Evolutionary conservation across 345 rosid genomes (phyloP), one percentile per base, ranked within the genome.

Genomic region (Dovyalis caffra): DNA sequence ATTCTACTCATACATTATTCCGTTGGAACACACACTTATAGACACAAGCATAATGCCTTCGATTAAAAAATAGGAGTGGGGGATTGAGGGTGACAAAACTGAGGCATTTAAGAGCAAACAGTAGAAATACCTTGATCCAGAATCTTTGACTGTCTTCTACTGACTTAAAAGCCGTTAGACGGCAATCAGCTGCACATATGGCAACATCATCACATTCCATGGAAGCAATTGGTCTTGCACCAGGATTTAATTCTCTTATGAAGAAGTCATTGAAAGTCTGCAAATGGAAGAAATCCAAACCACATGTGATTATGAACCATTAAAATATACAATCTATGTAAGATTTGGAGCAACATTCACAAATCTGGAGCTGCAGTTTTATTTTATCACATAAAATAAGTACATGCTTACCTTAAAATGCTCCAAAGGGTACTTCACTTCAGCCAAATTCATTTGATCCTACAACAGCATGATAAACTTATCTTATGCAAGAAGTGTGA

Each of bases 221-320:
- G 31, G 32, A 76, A 53, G 96, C 90, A 75, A 91, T 85, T 69
- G 94, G 87, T 85, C 97, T 91, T 61, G 90, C 89, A 73, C 92
- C 90, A 34, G 91, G 91, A 77, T 92, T 91, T 69, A 95, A 81
- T 84, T 95, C 97, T 74, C 97, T 84, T 76, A 89, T 84, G 83
- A 95, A 95, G 65, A 95, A 95, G 58, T 92, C 97, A 83, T 95
- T 95, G 82, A 95, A 91, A 53, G 99, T 92, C 99, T 95, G 86
- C 76, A 73, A 28, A 57, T 68, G 8, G 40, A 65, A 71, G 60
- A 29, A 58, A 61, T 53, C 60, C 61, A 66, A 71, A 15, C 32
- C 35, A 32, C 14, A 37, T 29, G 63, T 25, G 21, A 12, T 61
- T 31, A 62, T 35, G 61, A 72, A 56, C 69, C 53, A 60, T 79